Evolutionary conservation across 1,284 basidiomycete species (phyloP).

Genomic region (Trametes hirsuta): DNA sequence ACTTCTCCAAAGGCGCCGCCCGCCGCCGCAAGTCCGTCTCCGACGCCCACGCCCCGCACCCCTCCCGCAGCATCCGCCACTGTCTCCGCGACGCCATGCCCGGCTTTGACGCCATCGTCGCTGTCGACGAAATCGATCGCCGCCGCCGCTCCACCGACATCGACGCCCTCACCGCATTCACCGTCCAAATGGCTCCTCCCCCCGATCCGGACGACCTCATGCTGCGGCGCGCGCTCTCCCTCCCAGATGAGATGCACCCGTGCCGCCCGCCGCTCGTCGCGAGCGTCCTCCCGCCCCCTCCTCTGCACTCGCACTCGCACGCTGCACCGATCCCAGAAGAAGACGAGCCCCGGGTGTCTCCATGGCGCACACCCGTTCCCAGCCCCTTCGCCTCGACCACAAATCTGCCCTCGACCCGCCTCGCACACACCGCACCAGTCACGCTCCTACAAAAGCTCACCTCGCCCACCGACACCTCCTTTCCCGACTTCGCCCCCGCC

Average conservation of each 20-base stretch:
- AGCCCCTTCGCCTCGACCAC: conserved; percentile 40
- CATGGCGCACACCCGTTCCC: conserved; percentile 38
- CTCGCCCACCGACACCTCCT: background rate
- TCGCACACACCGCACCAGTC: background rate
- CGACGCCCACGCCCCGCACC: conserved; percentile 27
- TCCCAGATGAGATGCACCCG: conserved; percentile 16
- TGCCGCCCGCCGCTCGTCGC: background rate
- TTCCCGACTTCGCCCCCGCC: background rate
- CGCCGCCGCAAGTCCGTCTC: conserved; percentile 57
- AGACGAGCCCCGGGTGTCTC: conserved; percentile 51
- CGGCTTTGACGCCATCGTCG: conserved; percentile 42
- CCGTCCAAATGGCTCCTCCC: conserved; percentile 1
- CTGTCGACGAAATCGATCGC: conserved; percentile 65
- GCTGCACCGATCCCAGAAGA: conserved; percentile 48
- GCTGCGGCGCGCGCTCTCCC: conserved; percentile 20
- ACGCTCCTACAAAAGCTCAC: background rate
- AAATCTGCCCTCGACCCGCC: conserved; percentile 29
- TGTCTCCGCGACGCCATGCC: conserved; percentile 29
- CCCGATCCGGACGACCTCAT: conserved; percentile 12
- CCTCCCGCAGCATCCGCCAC: conserved; percentile 21
- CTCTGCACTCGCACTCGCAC: background rate
- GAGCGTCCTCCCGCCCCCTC: background rate
- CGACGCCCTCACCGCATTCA: conserved; percentile 18
- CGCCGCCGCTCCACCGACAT: conserved; percentile 41
- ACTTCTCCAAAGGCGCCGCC: conserved; percentile 62